A percentile compares a stretch with the other conserved stretches of the same genome.
phyloP scores from a whole-genome alignment of 768 basidiomycete species.

The Lepiota brunneoincarnata region DNA sequence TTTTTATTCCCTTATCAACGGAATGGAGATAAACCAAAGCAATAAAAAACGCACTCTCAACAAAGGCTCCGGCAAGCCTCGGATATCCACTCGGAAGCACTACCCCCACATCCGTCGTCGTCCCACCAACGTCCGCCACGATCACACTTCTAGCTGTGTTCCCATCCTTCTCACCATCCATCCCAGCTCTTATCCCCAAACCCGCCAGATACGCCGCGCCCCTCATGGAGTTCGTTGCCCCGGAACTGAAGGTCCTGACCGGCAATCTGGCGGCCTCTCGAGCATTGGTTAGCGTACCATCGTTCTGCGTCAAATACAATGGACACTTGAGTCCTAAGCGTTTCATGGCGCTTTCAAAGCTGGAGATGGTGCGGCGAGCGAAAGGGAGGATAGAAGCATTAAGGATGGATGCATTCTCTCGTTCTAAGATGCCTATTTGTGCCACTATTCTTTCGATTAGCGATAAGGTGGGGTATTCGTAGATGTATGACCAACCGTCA shows the following conservation, averaged over 20 bases:
- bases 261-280: slow-evolving; percentile 52
- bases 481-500: slow-evolving; percentile 29
- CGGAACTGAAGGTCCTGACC: slow-evolving; percentile 59
- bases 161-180: slow-evolving; percentile 15
- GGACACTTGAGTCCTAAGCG: slow-evolving; percentile 45
- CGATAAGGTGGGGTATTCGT: not conserved
- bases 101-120: slow-evolving; percentile 64
- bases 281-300: slow-evolving; percentile 51
- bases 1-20: not conserved
- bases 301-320: slow-evolving; percentile 59
- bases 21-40: not conserved
- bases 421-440: slow-evolving; percentile 56
- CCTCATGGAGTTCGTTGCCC: slow-evolving; percentile 70
- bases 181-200: slow-evolving; percentile 14
- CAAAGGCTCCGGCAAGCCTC: slow-evolving; percentile 59
- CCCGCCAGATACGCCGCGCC: slow-evolving; percentile 60
- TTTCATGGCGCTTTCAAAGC: slow-evolving; percentile 50
- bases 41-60: slow-evolving; percentile 30
- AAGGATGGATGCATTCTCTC: slow-evolving; percentile 68
- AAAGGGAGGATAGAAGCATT: slow-evolving; percentile 63
- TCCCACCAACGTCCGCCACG: slow-evolving; percentile 66
- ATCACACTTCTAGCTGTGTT: slow-evolving; percentile 31
- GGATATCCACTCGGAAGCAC: slow-evolving; percentile 59
- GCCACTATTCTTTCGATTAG: slow-evolving; percentile 34
- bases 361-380: slow-evolving; percentile 51